Conservation (phyloP, 2,329 filamentous ascomycete genomes). For the Colletotrichum filicis region DNA sequence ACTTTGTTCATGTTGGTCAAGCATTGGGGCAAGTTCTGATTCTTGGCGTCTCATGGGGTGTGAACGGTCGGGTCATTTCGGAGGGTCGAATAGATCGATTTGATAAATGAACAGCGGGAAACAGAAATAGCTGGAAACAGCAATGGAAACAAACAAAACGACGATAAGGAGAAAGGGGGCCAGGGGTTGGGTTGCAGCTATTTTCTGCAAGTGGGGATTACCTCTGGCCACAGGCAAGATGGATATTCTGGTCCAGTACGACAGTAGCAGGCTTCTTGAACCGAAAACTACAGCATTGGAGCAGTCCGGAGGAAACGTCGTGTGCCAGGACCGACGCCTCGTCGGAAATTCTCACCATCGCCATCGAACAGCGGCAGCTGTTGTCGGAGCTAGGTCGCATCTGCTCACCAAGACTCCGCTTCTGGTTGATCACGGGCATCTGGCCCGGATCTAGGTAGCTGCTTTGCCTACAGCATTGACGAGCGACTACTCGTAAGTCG, state of each 20-base stretch:
- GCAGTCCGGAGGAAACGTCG: background rate
- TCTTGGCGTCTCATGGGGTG: slow-evolving; percentile 28
- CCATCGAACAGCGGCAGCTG: background rate
- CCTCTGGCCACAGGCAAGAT: background rate
- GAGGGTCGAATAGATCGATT: background rate
- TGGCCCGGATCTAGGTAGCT: background rate
- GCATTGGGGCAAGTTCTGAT: background rate
- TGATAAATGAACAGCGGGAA: background rate
- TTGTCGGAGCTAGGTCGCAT: background rate
- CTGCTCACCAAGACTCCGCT: background rate
- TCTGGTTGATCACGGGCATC: background rate
- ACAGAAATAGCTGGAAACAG: slow-evolving; percentile 19
- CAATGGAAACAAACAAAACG: slow-evolving; percentile 4
- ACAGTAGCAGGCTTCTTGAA: background rate
- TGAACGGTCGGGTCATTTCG: slow-evolving; percentile 10
- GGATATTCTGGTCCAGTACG: background rate
- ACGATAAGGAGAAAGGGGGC: background rate
- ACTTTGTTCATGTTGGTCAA: background rate
- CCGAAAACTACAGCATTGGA: too few species aligned
- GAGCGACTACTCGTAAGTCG: background rate
- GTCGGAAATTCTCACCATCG: background rate
- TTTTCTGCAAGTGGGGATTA: slow-evolving; percentile 10
- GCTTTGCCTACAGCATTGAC: background rate
- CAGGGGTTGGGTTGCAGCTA: slow-evolving; percentile 6
- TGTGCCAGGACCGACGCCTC: background rate